Base-by-base conservation (phyloP, 2,329 filamentous ascomycete species). In the Trichoderma atrobrunneum region DNA sequence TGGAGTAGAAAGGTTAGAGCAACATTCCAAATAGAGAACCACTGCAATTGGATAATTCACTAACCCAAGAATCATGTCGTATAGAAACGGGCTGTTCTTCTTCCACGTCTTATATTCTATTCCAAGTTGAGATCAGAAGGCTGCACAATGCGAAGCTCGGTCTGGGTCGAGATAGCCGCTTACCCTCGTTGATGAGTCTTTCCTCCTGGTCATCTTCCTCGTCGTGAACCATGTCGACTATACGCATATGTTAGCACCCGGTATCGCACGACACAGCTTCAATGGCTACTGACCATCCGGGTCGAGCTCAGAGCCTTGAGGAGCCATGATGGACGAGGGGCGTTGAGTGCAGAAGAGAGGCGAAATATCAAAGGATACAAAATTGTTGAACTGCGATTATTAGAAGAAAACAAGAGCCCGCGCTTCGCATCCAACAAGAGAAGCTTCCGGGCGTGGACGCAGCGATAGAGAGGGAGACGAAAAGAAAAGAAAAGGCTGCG, bases 41-140 rank as follows among this genome's bases (percentile, higher is more conserved):
- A 62, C 2, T 12, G 10, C 57, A n/a, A 60, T 60, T 21, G 43
- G 18, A 62, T 32, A 26, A 21, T 7, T 18, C 3, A 30, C 73
- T 76, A 82, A 91, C 90, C 91, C 95, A 75, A 98, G 87, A 76
- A 99, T 96, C 90, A 98, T 93, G 81, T 99, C 96, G 82, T 99
- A 99, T 77, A 99, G 92, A 80, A 98, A 98, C 4, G 96, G 95
- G 75, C 93, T 94, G 84, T 99, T 99, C 87, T 99, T 99, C 88
- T 99, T 99, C 96, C 96, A 99, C 76, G 95, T 98, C 83, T 99
- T 99, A 89, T 99, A 99, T 82, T 99, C 96, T 94, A 77, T 54
- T 39, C 21, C 39, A 7, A 56, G 60, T n/a, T 30, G 21, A 54
- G 34, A 56, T 77, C 18, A 73, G 69, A 54, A 4, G 3, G 28